These are phyloP conservation scores for Boletus rubroflammeus DNA, from an alignment of 768 basidiomycete species.

Conservation along the genomic window DNA sequence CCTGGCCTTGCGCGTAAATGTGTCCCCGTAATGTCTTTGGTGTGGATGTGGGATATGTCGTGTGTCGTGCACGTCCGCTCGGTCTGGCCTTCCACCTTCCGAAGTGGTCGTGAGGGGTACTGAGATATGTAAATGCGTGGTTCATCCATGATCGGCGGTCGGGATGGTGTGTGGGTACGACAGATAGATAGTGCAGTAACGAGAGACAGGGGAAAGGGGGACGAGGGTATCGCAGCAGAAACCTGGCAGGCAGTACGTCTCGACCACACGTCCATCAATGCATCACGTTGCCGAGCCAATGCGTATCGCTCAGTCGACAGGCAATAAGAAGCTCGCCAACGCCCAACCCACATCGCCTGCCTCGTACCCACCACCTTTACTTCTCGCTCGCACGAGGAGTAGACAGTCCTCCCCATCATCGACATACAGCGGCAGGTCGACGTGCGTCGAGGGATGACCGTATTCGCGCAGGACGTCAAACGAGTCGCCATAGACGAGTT, in stretches of 20 bases:
- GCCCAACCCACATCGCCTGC: slow-evolving; percentile 69
- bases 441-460: slow-evolving; percentile 74
- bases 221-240: slow-evolving; percentile 19
- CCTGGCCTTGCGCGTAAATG: slow-evolving; percentile 3
- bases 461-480: slow-evolving; percentile 71
- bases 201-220: not conserved
- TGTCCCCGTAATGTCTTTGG: slow-evolving; percentile 3
- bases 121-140: not conserved
- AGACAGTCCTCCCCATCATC: slow-evolving; percentile 78
- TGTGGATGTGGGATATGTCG: slow-evolving; percentile 1
- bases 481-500: slow-evolving; percentile 55
- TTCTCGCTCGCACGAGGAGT: slow-evolving; percentile 58
- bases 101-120: slow-evolving; percentile 1
- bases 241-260: not conserved
- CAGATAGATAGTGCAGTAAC: slow-evolving; percentile 15
- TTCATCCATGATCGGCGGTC: not conserved
- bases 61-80: slow-evolving; percentile 2
- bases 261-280: slow-evolving; percentile 2
- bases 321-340: slow-evolving; percentile 75
- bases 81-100: slow-evolving; percentile 5
- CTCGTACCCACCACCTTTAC: slow-evolving; percentile 23
- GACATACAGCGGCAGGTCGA: slow-evolving; percentile 70
- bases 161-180: not conserved
- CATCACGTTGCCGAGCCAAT: slow-evolving; percentile 1
- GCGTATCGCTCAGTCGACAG: slow-evolving; percentile 37